These are phyloP conservation scores for Vaccinium darrowii DNA, from an alignment of 148 eudicot genomes.

Conservation along the genomic window DNA sequence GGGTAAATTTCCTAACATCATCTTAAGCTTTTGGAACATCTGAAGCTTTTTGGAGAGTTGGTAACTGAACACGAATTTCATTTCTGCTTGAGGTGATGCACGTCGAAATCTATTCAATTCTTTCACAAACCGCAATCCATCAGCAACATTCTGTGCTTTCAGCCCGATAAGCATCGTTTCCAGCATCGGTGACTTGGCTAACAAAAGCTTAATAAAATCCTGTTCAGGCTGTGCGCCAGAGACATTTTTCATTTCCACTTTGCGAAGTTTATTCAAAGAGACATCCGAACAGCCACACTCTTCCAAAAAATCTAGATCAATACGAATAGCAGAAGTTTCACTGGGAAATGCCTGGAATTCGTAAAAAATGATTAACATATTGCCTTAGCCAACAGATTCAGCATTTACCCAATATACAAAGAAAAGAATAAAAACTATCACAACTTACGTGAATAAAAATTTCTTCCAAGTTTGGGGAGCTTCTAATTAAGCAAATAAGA, in stretches of 20 bases:
- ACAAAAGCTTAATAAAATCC: neutral
- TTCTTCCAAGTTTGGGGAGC: slow-evolving; percentile 2
- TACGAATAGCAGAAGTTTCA: neutral
- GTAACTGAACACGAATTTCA: neutral
- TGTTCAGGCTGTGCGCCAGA: neutral
- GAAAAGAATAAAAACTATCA: neutral
- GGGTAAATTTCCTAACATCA: too few relatives aligned
- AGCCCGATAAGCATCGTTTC: neutral
- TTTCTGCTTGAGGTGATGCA: neutral
- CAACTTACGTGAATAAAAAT: neutral
- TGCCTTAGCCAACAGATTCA: neutral
- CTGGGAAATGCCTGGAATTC: neutral
- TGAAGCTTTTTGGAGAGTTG: too few relatives aligned
- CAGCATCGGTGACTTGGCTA: neutral
- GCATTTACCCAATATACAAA: neutral
- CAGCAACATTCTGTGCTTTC: neutral
- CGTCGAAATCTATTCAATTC: neutral
- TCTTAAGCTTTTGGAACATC: too few relatives aligned
- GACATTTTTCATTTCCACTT: neutral
- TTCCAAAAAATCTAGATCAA: neutral
- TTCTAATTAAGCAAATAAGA: slow-evolving; percentile 16
- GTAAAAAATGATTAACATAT: neutral
- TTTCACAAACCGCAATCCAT: neutral
- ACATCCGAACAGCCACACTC: neutral
- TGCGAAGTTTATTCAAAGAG: neutral